A percentile compares a stretch with the other conserved stretches of the same genome.
These are phyloP conservation scores for Pseudocercospora fijiensis DNA, from an alignment of 2,329 filamentous ascomycete species.

Conservation along the genomic window DNA sequence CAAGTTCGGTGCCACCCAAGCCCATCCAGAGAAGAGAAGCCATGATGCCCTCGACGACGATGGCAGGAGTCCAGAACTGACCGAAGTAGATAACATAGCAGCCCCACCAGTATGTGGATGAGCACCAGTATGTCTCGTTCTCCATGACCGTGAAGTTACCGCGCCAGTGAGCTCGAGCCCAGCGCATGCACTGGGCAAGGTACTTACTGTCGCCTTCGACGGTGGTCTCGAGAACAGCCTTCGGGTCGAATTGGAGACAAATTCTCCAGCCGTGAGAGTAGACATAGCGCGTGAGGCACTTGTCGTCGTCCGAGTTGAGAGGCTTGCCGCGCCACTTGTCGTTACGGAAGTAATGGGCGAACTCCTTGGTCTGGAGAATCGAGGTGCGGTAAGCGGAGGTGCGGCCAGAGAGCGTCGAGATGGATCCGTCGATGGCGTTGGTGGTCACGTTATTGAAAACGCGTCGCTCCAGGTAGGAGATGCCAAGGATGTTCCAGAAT, in stretches of 20 bases:
- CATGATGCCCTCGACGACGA: conserved; percentile 53
- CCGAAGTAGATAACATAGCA: conserved; percentile 58
- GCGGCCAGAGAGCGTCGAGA: conserved; percentile 59
- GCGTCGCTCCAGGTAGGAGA: conserved; percentile 60
- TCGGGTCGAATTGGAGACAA: conserved; percentile 53
- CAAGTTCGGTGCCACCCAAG: conserved; percentile 18
- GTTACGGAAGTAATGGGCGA: conserved; percentile 48
- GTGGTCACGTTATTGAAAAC: conserved; percentile 61
- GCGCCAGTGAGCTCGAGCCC: conserved; percentile 60
- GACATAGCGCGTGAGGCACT: conserved; percentile 58
- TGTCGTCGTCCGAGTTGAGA: conserved; percentile 60
- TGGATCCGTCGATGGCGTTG: conserved; percentile 58
- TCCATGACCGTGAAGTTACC: conserved; percentile 54
- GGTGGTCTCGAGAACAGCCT: conserved; percentile 53
- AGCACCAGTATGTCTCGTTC: conserved; percentile 38
- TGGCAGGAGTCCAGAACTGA: conserved; percentile 56
- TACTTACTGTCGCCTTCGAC: conserved; percentile 55
- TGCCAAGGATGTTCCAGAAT: conserved; percentile 56
- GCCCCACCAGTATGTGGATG: conserved; percentile 50
- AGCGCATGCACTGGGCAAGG: conserved; percentile 55
- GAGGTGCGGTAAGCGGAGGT: conserved; percentile 54
- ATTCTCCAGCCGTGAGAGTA: conserved; percentile 54
- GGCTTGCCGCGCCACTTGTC: conserved; percentile 55
- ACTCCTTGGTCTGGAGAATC: conserved; percentile 49
- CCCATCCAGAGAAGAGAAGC: conserved; percentile 37